Evolutionary conservation across 2,329 filamentous ascomycete species (phyloP), one percentile per base, ranked within the genome.

Genomic region (Zelopaecilomyces penicillatus): DNA sequence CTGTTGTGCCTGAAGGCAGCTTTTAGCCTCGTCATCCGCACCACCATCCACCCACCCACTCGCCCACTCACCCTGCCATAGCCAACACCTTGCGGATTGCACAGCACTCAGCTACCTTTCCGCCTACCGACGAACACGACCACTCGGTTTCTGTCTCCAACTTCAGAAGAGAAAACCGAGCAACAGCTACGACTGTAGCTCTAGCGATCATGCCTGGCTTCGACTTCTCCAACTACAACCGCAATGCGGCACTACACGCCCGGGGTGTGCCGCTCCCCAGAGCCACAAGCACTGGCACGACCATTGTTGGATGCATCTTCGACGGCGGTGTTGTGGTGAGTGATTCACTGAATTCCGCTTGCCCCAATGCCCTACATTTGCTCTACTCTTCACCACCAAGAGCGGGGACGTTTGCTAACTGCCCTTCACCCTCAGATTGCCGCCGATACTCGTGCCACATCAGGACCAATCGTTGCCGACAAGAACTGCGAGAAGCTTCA

Each of bases 401-500:
- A 32, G 30, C 6, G n/a, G 10, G n/a, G 10, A 10, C 8, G 30
- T 19, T 36, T 27, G 29, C 41, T 31, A 11, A 30, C 29, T 19
- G 2, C 11, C 9, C 29, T 11, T 30, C 34, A 29, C 33, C n/a
- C 27, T n/a, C n/a, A 90, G 85, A 97, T 98, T 68, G 93, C 93
- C 52, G 93, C 93, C 72, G 93, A 98, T 71, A 98, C 93, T 54
- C 82, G 93, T 79, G 93, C 93, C 52, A 98, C 93, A 39, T 94
- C 87, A 53, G 93, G 93, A 32, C 90, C 93, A 55, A 98, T 98
- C 69, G 93, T 98, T 57, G 94, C 94, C 69, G 93, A 98, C 80
- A 98, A 98, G 87, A 98, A 98, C 79, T 97, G 93, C 75, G 91
- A 98, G 74, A 98, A 98, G 75, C 83, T 98, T 53, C 93, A 98